A percentile compares a stretch with the other conserved stretches of the same genome.
Evolutionary conservation across 2,329 filamentous ascomycete genomes (phyloP).

Genomic region (Colletotrichum costaricense): DNA sequence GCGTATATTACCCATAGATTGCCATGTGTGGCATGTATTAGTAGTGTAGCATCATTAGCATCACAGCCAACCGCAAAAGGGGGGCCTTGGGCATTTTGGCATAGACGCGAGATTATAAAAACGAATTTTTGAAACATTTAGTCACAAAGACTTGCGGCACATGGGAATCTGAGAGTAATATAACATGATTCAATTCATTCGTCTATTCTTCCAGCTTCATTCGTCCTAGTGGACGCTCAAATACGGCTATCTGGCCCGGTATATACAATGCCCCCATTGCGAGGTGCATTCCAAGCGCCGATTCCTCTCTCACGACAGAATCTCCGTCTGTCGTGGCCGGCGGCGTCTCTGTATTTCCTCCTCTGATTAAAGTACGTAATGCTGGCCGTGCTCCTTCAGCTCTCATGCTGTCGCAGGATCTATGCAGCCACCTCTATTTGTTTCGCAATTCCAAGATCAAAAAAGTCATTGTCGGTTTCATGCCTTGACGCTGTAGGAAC

Average conservation of each 20-base stretch:
- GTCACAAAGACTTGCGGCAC: neutral
- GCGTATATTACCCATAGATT: neutral
- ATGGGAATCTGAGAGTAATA: neutral
- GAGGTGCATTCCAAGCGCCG: neutral
- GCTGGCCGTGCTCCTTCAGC: conserved; percentile 20
- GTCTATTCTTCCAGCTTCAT: conserved; percentile 12
- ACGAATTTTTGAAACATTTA: neutral
- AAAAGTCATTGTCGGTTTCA: conserved; percentile 51
- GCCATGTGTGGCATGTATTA: conserved; percentile 1
- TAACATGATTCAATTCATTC: conserved; percentile 11
- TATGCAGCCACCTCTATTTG: conserved; percentile 36
- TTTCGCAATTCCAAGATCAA: conserved; percentile 11
- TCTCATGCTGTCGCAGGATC: conserved; percentile 29
- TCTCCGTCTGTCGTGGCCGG: neutral
- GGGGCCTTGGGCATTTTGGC: neutral
- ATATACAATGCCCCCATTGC: conserved; percentile 23
- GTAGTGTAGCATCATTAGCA: conserved; percentile 8
- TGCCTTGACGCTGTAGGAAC: conserved; percentile 80
- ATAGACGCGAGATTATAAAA: too few relatives aligned
- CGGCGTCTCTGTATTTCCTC: conserved; percentile 15
- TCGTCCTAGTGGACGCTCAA: conserved; percentile 8
- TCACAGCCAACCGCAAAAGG: neutral
- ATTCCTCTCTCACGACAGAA: neutral
- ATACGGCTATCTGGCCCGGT: conserved; percentile 14
- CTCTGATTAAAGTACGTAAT: conserved; percentile 24